phyloP scores from a whole-genome alignment of 1,284 basidiomycete species.

The Apiotrichum akiyoshidainum region DNA sequence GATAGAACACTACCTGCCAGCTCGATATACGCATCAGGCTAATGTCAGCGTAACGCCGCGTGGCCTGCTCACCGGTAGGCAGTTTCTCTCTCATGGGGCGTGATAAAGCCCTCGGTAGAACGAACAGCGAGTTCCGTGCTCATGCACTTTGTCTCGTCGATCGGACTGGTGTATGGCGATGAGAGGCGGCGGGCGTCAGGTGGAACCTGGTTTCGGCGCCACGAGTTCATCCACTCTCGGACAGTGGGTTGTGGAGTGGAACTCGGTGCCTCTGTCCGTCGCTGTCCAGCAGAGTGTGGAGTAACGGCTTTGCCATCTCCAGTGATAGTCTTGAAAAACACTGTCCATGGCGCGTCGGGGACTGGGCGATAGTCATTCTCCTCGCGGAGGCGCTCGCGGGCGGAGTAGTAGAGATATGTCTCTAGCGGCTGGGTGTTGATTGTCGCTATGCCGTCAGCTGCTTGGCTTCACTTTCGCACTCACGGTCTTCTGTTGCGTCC shows the following conservation, averaged over 20 bases:
- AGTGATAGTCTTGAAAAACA: conserved; percentile 8
- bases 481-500: conserved; percentile 17
- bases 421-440: conserved; percentile 21
- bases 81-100: conserved; percentile 2
- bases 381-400: conserved; percentile 18
- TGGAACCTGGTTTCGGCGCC: not conserved
- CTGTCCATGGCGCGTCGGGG: conserved; percentile 19
- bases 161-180: not conserved
- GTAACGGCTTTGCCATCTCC: conserved; percentile 1
- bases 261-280: not conserved
- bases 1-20: conserved; percentile 25
- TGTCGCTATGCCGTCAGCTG: conserved; percentile 2
- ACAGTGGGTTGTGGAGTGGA: too few species aligned
- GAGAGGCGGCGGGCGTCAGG: not conserved
- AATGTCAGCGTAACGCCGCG: not conserved
- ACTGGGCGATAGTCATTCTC: conserved; percentile 17
- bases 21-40: conserved; percentile 17
- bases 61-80: not conserved
- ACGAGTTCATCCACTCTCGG: not conserved
- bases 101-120: not conserved
- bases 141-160: not conserved
- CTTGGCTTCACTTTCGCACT: not conserved
- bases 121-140: not conserved
- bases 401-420: conserved; percentile 21
- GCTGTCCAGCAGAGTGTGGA: not conserved